These are phyloP conservation scores for Arabidopsis lyrata DNA, from an alignment of 441 rosid genomes.

Conservation along the genomic window DNA sequence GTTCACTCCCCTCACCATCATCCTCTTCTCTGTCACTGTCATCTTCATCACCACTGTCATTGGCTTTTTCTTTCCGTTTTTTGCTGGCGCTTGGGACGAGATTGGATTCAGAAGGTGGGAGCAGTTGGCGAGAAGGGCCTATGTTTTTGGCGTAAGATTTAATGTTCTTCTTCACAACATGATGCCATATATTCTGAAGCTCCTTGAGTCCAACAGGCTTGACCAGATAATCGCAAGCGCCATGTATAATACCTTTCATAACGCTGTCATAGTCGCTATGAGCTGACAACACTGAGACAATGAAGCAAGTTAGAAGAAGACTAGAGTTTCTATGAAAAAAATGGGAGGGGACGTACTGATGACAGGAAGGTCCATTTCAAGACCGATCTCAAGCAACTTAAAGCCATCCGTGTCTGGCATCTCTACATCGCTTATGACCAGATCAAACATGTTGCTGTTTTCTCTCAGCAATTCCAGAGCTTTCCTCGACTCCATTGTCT, in stretches of 20 bases:
- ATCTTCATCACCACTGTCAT: constrained; percentile 38
- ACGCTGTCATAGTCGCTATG: constrained; percentile 82
- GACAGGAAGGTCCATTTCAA: constrained; percentile 99
- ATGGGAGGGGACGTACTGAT: constrained; percentile 57
- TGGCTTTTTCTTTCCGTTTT: constrained; percentile 58
- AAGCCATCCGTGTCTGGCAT: constrained; percentile 99
- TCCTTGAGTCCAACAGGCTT: constrained; percentile 91
- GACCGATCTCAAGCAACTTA: constrained; percentile 97
- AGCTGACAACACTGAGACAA: constrained; percentile 79
- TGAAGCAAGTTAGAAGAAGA: constrained; percentile 7
- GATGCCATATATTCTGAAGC: constrained; percentile 95
- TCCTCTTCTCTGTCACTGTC: constrained; percentile 68
- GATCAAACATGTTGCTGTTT: constrained; percentile 71
- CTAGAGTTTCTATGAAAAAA: constrained; percentile 24
- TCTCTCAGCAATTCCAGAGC: constrained; percentile 90
- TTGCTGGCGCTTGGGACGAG: constrained; percentile 52
- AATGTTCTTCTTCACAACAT: constrained; percentile 76
- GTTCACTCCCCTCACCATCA: constrained; percentile 64
- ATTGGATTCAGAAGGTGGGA: constrained; percentile 47
- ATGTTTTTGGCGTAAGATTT: constrained; percentile 51
- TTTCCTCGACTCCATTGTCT: constrained; percentile 70
- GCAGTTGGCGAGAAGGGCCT: constrained; percentile 52
- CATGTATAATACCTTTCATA: constrained; percentile 89
- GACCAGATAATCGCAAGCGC: constrained; percentile 87
- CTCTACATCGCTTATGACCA: constrained; percentile 96